A percentile compares a stretch with the other conserved stretches of the same genome.
These are phyloP conservation scores for Pythium phragmiticola DNA, from an alignment of 352 stramenopile species.

Conservation along the genomic window DNA sequence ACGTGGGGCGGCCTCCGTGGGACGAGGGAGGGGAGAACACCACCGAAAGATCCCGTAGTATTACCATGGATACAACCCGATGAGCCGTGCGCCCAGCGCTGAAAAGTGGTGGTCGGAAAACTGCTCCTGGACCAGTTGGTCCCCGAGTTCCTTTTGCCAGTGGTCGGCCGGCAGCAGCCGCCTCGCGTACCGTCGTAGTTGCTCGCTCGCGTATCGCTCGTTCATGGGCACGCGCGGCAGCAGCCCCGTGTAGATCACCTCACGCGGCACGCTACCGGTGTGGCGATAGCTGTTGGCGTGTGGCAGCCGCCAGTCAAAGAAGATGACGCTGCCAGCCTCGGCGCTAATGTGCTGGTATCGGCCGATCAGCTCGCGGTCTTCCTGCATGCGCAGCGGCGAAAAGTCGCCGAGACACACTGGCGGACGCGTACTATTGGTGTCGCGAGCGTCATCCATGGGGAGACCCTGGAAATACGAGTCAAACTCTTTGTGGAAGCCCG, in stretches of 20 bases:
- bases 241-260: constrained; percentile 88
- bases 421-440: constrained; percentile 32
- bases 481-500: constrained; percentile 88
- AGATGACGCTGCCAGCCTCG: constrained; percentile 73
- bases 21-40: not conserved
- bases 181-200: constrained; percentile 64
- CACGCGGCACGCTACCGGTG: constrained; percentile 45
- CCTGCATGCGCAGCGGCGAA: constrained; percentile 80
- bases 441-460: constrained; percentile 15
- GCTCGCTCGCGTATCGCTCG: constrained; percentile 61
- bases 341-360: constrained; percentile 69
- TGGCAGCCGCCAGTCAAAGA: constrained; percentile 87
- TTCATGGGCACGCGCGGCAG: constrained; percentile 77
- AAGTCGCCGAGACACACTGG: constrained; percentile 88
- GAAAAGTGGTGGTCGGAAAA: constrained; percentile 72
- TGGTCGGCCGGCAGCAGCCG: constrained; percentile 70
- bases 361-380: constrained; percentile 73
- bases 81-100: constrained; percentile 56
- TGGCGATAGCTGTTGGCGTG: constrained; percentile 89
- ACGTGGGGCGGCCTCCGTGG: not conserved
- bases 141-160: constrained; percentile 69
- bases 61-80: constrained; percentile 64
- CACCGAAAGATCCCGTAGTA: not conserved
- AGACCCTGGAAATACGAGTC: constrained; percentile 45
- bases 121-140: constrained; percentile 54